phyloP scores from a whole-genome alignment of 2,329 filamentous ascomycete genomes.

The Aspergillus spinulosporus region DNA sequence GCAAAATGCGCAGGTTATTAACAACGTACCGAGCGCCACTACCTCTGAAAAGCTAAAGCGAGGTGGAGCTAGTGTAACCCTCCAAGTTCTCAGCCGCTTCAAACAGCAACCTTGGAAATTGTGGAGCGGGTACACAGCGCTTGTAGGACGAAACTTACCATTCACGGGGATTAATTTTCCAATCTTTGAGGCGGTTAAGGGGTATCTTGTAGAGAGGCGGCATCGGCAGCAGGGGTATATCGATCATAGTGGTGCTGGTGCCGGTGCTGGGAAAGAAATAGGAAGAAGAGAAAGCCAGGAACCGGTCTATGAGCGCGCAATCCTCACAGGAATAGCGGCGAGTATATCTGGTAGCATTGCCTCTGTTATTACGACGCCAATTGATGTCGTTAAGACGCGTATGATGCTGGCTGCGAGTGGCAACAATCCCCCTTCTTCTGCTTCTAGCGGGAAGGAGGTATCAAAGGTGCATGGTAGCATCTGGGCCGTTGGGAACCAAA shows the following conservation, averaged over 20 bases:
- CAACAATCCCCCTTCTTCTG: neutral
- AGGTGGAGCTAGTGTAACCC: slow-evolving; percentile 45
- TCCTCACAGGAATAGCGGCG: slow-evolving; percentile 72
- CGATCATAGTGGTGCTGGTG: slow-evolving; percentile 17
- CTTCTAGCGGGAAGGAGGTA: neutral
- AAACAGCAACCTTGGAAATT: slow-evolving; percentile 55
- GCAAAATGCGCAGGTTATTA: slow-evolving; percentile 87
- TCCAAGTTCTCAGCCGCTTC: slow-evolving; percentile 60
- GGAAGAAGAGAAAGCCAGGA: slow-evolving; percentile 14
- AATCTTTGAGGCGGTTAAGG: slow-evolving; percentile 72
- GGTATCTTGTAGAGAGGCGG: slow-evolving; percentile 44
- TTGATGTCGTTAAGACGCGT: slow-evolving; percentile 85
- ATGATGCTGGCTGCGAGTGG: slow-evolving; percentile 72
- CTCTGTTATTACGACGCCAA: slow-evolving; percentile 79
- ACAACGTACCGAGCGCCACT: slow-evolving; percentile 21
- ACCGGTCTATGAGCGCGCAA: slow-evolving; percentile 63
- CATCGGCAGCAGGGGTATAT: slow-evolving; percentile 34
- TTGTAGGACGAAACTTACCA: slow-evolving; percentile 79
- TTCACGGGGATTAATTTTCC: slow-evolving; percentile 90
- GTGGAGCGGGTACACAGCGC: slow-evolving; percentile 74
- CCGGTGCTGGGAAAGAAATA: neutral
- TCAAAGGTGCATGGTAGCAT: neutral
- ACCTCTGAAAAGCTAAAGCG: slow-evolving; percentile 17
- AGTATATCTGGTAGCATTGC: slow-evolving; percentile 72
- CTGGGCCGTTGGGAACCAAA: slow-evolving; percentile 60